Evolutionary conservation across 768 basidiomycete species (phyloP), one percentile per base, ranked within the genome.

Genomic region (Auricularia auricula-judae): DNA sequence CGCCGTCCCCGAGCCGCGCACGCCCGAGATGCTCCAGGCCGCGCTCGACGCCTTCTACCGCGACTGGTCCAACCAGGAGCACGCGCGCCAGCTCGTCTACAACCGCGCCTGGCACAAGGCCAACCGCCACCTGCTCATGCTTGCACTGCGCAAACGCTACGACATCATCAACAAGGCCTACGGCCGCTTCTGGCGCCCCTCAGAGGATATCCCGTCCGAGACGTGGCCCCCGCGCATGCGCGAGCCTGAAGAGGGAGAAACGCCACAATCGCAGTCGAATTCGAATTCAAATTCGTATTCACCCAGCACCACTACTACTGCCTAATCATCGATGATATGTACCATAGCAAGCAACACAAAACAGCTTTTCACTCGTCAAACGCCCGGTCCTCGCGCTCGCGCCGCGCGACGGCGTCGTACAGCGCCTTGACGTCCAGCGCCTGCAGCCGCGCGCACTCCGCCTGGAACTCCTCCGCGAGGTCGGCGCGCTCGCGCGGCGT

Each of bases 21-120:
- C 83, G 0, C 61, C 78, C 0, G 76, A 83, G 53, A 82, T 83
- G 70, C 85, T 80, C 69, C 89, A 93, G 72, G 74, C 76, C n/a
- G 85, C 86, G 0, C 77, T 92, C 33, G 86, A 88, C 18, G 80
- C 81, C 51, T 91, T 93, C 74, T 89, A 89, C 76, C 78, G 75
- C 60, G 80, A 81, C 67, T 93, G 91, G 91, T 77, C 88, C 54
- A 77, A 80, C 70, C 87, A 88, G 71, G 90, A 93, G 74, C 77
- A 77, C 36, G 67, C 71, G 2, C 79, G 81, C 36, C 83, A 85
- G 62, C 80, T 4, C 23, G 7, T 59, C 23, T 59, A 59, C 56
- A 33, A 59, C 34, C 56, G 56, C 56, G 5, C 56, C 56, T 59
- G 56, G 56, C 56, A 59, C 56, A 5, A 18, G 8, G 21, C 56